Evolutionary conservation across 352 stramenopile species (phyloP), one percentile per base, ranked within the genome.

Genomic region (Phytophthora palmivora): DNA sequence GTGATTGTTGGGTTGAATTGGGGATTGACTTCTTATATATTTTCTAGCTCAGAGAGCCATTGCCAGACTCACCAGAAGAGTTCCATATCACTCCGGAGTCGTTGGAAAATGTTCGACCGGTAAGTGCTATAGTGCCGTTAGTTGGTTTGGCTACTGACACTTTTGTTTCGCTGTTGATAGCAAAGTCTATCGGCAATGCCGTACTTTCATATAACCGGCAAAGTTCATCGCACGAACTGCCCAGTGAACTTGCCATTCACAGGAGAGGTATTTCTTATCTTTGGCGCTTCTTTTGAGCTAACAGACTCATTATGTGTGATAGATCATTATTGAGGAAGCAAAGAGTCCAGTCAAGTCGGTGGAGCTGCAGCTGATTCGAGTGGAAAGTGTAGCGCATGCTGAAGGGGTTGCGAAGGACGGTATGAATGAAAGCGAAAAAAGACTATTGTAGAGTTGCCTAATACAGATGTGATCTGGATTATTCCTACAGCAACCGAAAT

Each of bases 181-280:
- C 79, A 88, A 64, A 81, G 48, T 55, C 26, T 81, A 39, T 74
- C 78, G 22, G 79, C 65, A 0, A 80, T 92, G 37, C 86, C 86
- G 8, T 76, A 75, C 34, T 97, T 98, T 48, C 70, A 82, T 37
- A 90, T 98, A 37, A 80, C 72, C 4, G 92, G 90, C 19, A 76
- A 87, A 8, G 76, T 97, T 44, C 85, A 97, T 57, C 79, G 87
- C 14, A 93, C 84, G n/a, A 92, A 96, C 39, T 97, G 91, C 42
- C 89, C 88, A 0, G 74, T 98, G n/a, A 96, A 93, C 38, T 56
- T 94, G 21, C 91, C 91, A 0, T 95, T 97, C 43, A 97, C 90
- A 19, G 90, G 90, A 51, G 88, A 97, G 78, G 78, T 97, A 58
- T 3, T 18, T 36, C 46, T 59, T 15, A 37, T 7, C 14, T n/a